These are phyloP conservation scores for Syzygium grande DNA, from an alignment of 345 rosid species.

Conservation along the genomic window DNA sequence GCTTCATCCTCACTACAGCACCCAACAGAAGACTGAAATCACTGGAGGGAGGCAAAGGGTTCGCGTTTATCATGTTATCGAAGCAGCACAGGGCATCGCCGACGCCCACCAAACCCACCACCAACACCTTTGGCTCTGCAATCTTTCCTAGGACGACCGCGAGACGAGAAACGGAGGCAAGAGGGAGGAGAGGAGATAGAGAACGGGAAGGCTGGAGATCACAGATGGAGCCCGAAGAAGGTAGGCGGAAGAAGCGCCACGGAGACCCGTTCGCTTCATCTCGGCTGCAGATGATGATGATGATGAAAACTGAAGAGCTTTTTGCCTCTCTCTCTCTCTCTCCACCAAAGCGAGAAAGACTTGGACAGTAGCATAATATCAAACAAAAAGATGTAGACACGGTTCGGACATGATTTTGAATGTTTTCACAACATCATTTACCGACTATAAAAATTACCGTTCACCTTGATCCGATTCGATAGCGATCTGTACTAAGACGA, in stretches of 20 bases:
- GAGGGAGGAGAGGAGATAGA: background rate
- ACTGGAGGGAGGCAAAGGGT: background rate
- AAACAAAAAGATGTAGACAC: no score
- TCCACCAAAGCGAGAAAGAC: no score
- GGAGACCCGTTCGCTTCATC: background rate
- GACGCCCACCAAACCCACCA: background rate
- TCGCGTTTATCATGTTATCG: background rate
- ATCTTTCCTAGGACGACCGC: background rate
- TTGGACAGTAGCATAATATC: no score
- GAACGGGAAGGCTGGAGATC: background rate
- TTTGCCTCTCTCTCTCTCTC: no score
- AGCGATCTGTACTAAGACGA: no score
- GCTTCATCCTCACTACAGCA: background rate
- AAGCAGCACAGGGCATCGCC: background rate
- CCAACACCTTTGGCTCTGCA: background rate
- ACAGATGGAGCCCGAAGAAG: background rate
- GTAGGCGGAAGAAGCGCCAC: background rate
- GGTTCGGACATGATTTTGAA: no score
- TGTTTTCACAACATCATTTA: background rate
- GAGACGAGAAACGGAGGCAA: background rate
- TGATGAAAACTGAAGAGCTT: no score
- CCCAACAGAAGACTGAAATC: background rate
- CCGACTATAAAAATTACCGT: no score
- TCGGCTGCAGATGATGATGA: no score
- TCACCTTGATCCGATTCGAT: background rate